phyloP scores from a whole-genome alignment of 306 rosid species.

The Cyclanthera cordifolia region DNA sequence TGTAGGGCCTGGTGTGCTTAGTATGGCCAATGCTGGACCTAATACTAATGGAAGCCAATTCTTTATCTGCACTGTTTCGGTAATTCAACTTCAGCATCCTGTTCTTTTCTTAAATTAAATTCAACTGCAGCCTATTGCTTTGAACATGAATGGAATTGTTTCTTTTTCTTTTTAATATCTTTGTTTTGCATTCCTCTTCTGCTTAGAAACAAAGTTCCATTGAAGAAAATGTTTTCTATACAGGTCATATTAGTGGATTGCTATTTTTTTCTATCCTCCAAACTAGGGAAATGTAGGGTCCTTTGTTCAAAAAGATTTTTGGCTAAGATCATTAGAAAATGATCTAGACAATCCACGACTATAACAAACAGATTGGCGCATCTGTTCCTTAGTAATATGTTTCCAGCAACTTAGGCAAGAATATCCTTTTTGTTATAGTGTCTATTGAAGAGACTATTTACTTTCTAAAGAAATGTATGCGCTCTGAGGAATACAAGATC shows the following conservation, averaged over 20 bases:
- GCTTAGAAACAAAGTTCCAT: background rate
- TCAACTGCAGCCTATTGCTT: background rate
- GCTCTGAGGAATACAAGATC: background rate
- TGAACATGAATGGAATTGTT: background rate
- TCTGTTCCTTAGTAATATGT: background rate
- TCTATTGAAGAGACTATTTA: background rate
- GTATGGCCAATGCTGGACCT: conserved; percentile 98
- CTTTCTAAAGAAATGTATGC: background rate
- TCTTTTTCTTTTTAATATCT: background rate
- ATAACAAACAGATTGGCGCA: background rate
- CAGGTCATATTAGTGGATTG: background rate
- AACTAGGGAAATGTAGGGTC: background rate
- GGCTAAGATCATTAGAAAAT: background rate
- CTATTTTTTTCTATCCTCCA: background rate
- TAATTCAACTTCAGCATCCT: conserved; percentile 23
- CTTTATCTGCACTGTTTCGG: conserved; percentile 81
- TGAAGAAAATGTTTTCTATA: background rate
- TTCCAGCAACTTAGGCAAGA: background rate
- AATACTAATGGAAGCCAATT: conserved; percentile 84
- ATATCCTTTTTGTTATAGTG: background rate
- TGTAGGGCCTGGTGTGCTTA: conserved; percentile 80
- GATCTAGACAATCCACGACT: background rate
- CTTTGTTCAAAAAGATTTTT: background rate
- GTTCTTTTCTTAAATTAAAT: background rate
- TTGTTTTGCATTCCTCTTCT: background rate